Percentiles rank a stretch among this genome's conserved stretches.
Evolutionary conservation across 768 basidiomycete genomes (phyloP).

Genomic region (Pleurotus ostreatus): DNA sequence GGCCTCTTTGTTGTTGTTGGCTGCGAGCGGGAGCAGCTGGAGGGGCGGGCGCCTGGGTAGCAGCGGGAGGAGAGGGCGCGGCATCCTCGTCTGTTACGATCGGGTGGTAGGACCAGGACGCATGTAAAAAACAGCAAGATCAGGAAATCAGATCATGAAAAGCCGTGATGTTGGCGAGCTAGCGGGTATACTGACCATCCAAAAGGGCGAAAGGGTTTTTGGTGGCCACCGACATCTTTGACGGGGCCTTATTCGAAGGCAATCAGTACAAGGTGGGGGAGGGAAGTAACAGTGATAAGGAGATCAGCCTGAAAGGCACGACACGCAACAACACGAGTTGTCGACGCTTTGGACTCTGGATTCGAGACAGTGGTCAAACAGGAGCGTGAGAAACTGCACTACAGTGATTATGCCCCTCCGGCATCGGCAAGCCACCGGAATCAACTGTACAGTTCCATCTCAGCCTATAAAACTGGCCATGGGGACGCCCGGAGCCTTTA

Average conservation of each 20-base stretch:
- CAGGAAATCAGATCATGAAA: slow-evolving; percentile 4
- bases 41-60: slow-evolving; percentile 22
- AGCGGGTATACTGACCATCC: slow-evolving; percentile 49
- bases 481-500: slow-evolving; percentile 15
- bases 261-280: slow-evolving; percentile 20
- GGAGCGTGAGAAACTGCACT: neutral
- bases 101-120: slow-evolving; percentile 6
- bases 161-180: neutral
- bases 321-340: neutral
- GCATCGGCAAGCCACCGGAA: neutral
- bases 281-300: slow-evolving; percentile 12
- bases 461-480: neutral
- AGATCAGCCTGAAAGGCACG: slow-evolving; percentile 16
- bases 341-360: neutral
- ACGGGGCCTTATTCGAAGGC: slow-evolving; percentile 52
- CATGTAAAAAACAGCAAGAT: slow-evolving; percentile 13
- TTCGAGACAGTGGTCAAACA: neutral
- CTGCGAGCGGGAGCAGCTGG: slow-evolving; percentile 33
- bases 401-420: neutral
- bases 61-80: slow-evolving; percentile 31
- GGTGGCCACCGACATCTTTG: slow-evolving; percentile 87
- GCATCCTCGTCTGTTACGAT: slow-evolving; percentile 39
- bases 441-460: slow-evolving; percentile 28
- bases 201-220: slow-evolving; percentile 84
- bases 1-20: slow-evolving; percentile 40